Evolutionary conservation across 116 monocot species (phyloP).

Genomic region (Papilionanthe hybrid): DNA sequence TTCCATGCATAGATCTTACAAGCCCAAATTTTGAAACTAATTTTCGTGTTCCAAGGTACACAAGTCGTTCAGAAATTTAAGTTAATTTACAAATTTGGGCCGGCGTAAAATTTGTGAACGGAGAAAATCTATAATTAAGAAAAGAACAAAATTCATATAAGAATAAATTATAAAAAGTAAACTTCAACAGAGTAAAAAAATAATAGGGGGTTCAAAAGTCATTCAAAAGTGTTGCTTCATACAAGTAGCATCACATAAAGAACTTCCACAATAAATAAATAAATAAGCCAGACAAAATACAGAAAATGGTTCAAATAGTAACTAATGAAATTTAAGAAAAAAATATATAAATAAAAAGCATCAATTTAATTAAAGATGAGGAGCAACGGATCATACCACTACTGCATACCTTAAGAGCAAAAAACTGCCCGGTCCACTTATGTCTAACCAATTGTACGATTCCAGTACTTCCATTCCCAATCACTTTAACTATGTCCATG

Average conservation of each 20-base stretch:
- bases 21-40: background rate
- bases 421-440: constrained; percentile 92
- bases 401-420: constrained; percentile 77
- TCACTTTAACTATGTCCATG: constrained; percentile 65
- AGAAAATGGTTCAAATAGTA: background rate
- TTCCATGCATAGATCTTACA: background rate
- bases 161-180: background rate
- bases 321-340: background rate
- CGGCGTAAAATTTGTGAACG: background rate
- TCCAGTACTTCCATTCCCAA: constrained; percentile 77
- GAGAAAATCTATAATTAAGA: background rate
- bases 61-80: background rate
- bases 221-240: background rate
- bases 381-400: background rate
- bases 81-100: background rate
- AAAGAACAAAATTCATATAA: background rate
- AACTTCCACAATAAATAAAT: background rate
- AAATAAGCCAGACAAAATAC: background rate
- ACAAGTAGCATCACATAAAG: background rate
- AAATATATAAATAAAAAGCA: background rate
- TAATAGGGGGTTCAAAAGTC: background rate
- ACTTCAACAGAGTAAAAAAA: background rate
- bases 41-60: background rate
- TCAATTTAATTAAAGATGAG: background rate
- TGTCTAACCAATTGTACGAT: constrained; percentile 76